Base-by-base conservation (phyloP, 2,329 filamentous ascomycete genomes). In the Talaromyces sp. region DNA sequence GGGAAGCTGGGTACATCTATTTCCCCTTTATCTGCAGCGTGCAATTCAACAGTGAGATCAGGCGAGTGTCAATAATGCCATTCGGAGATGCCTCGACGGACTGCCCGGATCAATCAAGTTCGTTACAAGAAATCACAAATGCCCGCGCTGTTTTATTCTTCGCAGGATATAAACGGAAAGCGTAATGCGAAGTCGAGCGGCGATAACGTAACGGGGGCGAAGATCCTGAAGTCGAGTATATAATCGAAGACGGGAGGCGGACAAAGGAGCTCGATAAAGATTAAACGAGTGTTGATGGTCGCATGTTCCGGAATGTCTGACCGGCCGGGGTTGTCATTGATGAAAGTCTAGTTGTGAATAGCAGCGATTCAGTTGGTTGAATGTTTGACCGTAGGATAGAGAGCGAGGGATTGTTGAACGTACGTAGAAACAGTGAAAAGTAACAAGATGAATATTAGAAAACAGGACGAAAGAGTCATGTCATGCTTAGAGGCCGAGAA, bases 231-330 rank as follows among this genome's bases (percentile, higher is more conserved):
- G 17, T n/a, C 37, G 27, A 41, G 60, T 62, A 54, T 54, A 54
- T 43, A 45, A 17, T 45, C 25, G 25, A 45, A 52, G 13, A 19
- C 19, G 31, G 45, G 33, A 27, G 10, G 22, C 22, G 17, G 25
- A 45, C 39, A 47, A 56, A 52, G 49, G 35, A 35, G 49, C 27
- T 59, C 31, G 50, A 22, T 7, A 33, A 50, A 50, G 25, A 60
- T 49, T 45, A 52, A 64, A 49, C 31, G 33, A 61, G 41, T 22
- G 62, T 47, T 60, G 56, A 41, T 59, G 37, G 56, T 59, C 39
- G 56, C 56, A 59, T 59, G 50, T 37, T 59, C 27, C 54, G 61
- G 43, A 56, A 25, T n/a, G 27, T 41, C 37, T 35, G n/a, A 56
- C 35, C 57, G 37, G 37, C 61, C 50, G 49, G 37, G 49, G 25